A percentile compares a stretch with the other conserved stretches of the same genome.
Evolutionary conservation across 768 basidiomycete species (phyloP).

Genomic region (Epithele typhae): DNA sequence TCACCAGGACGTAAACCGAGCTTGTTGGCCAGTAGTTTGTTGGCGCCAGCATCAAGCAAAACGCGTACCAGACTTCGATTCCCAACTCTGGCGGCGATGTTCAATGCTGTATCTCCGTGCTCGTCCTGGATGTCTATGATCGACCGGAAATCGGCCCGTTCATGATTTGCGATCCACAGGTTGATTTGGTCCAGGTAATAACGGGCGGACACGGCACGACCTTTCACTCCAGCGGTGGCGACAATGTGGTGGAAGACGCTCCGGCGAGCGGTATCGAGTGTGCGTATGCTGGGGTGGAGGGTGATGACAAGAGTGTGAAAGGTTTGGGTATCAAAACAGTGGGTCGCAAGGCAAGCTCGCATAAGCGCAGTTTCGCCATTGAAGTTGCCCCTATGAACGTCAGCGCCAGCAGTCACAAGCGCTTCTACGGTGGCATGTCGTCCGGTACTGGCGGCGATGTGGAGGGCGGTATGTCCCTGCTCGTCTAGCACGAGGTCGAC

Average conservation of each 20-base stretch:
- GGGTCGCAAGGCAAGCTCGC: conserved; percentile 85
- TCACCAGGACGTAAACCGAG: conserved; percentile 90
- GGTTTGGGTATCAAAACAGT: conserved; percentile 74
- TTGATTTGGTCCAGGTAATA: conserved; percentile 93
- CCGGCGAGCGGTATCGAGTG: conserved; percentile 81
- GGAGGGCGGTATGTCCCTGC: conserved; percentile 90
- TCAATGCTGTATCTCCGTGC: conserved; percentile 93
- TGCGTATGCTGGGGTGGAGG: conserved; percentile 74
- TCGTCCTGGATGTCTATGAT: conserved; percentile 91
- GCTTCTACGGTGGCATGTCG: conserved; percentile 62
- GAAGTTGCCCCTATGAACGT: conserved; percentile 87
- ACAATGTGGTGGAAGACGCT: conserved; percentile 90
- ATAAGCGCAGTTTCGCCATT: conserved; percentile 94
- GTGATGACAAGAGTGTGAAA: conserved; percentile 63
- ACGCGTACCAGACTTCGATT: conserved; percentile 84
- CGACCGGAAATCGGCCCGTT: conserved; percentile 71
- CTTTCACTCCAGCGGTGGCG: conserved; percentile 87
- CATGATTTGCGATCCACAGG: conserved; percentile 75
- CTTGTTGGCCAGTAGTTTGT: conserved; percentile 85
- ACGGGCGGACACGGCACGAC: conserved; percentile 75
- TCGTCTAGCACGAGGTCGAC: conserved; percentile 89
- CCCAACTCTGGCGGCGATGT: conserved; percentile 92
- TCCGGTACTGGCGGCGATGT: conserved; percentile 86
- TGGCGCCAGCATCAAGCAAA: conserved; percentile 89
- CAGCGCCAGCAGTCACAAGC: conserved; percentile 75